Conservation (phyloP, 1,284 basidiomycete species). For the Melampsora larici-populina region DNA sequence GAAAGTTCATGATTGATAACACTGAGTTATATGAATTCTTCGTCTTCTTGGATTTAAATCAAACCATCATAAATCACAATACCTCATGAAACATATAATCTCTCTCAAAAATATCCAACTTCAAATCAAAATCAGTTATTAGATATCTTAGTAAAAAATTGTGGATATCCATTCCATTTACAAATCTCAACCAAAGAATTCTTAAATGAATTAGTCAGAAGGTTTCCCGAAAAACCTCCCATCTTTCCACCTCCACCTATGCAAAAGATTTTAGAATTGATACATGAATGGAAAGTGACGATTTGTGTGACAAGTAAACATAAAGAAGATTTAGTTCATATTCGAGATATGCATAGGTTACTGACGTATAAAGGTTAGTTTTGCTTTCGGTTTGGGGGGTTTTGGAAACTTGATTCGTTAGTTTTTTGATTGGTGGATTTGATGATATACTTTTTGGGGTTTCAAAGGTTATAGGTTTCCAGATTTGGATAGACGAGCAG, state of each 20-base stretch:
- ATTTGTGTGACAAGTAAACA: conserved; percentile 85
- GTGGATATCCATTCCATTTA: conserved; percentile 94
- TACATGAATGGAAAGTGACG: conserved; percentile 91
- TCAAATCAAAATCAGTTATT: conserved; percentile 60
- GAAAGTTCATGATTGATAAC: neutral
- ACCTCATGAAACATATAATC: conserved; percentile 23
- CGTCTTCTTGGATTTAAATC: conserved; percentile 53
- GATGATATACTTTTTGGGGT: neutral
- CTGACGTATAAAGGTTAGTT: conserved; percentile 81
- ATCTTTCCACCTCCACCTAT: conserved; percentile 91
- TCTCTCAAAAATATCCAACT: neutral
- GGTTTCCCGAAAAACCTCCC: conserved; percentile 95
- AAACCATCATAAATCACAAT: conserved; percentile 56
- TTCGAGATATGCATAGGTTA: conserved; percentile 94
- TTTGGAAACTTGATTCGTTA: conserved; percentile 9
- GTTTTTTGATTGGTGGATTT: neutral
- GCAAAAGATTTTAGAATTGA: conserved; percentile 87
- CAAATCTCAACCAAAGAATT: conserved; percentile 99
- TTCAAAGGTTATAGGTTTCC: conserved; percentile 76
- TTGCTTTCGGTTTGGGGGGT: neutral
- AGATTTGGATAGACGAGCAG: conserved; percentile 60
- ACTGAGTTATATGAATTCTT: conserved; percentile 1
- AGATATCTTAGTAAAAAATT: conserved; percentile 89
- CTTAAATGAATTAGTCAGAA: conserved; percentile 92
- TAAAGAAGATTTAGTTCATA: conserved; percentile 95